These are phyloP conservation scores for Tubosaeta sp. DNA, from an alignment of 768 basidiomycete species.

Conservation along the genomic window DNA sequence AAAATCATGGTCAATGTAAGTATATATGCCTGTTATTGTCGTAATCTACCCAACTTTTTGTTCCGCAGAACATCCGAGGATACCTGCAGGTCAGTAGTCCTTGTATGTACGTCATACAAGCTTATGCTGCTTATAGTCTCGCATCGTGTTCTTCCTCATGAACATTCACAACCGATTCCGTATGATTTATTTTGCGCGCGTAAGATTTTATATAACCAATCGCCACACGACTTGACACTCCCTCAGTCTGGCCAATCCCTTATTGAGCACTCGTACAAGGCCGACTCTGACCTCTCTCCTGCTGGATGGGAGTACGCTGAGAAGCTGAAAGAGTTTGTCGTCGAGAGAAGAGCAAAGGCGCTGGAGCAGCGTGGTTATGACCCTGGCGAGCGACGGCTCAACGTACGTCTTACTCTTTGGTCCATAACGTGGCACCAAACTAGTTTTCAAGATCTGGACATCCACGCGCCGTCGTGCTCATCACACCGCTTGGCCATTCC, in stretches of 20 bases:
- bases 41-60: not conserved
- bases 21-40: constrained; percentile 1
- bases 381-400: constrained; percentile 55
- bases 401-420: constrained; percentile 43
- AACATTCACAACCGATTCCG: constrained; percentile 94
- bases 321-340: constrained; percentile 82
- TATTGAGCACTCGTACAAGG: constrained; percentile 98
- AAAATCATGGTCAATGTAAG: constrained; percentile 91
- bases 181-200: constrained; percentile 95
- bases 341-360: constrained; percentile 74
- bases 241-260: constrained; percentile 92
- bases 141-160: constrained; percentile 99
- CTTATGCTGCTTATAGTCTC: constrained; percentile 49
- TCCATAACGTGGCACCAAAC: not conserved
- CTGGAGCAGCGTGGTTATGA: constrained; percentile 68
- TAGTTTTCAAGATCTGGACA: constrained; percentile 79
- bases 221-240: not conserved
- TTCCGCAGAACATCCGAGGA: constrained; percentile 69
- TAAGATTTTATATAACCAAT: constrained; percentile 35
- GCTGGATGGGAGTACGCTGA: constrained; percentile 96
- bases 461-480: constrained; percentile 89
- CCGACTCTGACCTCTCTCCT: constrained; percentile 93
- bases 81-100: constrained; percentile 67
- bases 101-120: not conserved
- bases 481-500: constrained; percentile 96